Percentiles rank a stretch among this genome's conserved stretches.
Evolutionary conservation across 192 early-diverging fungal genomes (phyloP).

Genomic region (Ambispora gerdemannii): DNA sequence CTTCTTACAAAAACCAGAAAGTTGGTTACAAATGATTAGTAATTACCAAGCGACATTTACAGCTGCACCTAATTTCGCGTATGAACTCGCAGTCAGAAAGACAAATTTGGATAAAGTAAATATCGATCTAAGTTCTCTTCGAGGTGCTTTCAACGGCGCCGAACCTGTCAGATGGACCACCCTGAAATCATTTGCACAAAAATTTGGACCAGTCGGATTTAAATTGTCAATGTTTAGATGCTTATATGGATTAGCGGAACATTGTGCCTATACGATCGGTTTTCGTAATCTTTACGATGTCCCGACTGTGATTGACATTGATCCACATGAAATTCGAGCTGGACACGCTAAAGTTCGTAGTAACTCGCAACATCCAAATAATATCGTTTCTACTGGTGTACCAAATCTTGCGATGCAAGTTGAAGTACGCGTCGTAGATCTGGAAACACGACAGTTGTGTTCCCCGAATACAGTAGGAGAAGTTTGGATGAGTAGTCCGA

Average conservation of each 20-base stretch:
- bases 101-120: neutral
- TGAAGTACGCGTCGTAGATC: conserved; percentile 19
- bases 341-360: neutral
- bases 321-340: neutral
- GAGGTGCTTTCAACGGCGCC: conserved; percentile 26
- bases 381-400: conserved; percentile 21
- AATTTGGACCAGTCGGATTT: conserved; percentile 15
- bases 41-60: conserved; percentile 23
- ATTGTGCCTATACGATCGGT: conserved; percentile 15
- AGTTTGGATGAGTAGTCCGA: conserved; percentile 21
- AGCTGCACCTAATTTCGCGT: conserved; percentile 22
- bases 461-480: conserved; percentile 16
- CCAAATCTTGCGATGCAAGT: conserved; percentile 9
- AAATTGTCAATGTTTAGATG: conserved; percentile 24
- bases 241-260: conserved; percentile 22
- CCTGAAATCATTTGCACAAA: neutral
- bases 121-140: neutral
- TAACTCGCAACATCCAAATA: neutral
- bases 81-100: conserved; percentile 22
- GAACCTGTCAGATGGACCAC: conserved; percentile 28
- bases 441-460: conserved; percentile 16
- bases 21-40: conserved; percentile 24
- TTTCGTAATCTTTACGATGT: conserved; percentile 12
- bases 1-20: conserved; percentile 21
- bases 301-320: conserved; percentile 18